phyloP scores from a whole-genome alignment of 257 asterid species.

The Rubia yunnanensis region DNA sequence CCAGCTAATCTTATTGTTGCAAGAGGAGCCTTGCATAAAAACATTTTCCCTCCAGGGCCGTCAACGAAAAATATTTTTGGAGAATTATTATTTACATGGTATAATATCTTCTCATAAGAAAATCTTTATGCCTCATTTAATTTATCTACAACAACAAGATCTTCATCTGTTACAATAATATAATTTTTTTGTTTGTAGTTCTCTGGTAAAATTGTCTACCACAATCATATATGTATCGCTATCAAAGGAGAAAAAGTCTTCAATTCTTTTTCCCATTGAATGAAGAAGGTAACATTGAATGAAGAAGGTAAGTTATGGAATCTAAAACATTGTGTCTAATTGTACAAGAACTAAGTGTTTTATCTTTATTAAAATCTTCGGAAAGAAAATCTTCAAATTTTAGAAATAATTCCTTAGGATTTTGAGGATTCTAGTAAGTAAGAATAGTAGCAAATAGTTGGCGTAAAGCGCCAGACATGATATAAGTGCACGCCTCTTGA shows the following conservation, averaged over 20 bases:
- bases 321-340: not conserved
- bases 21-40: not conserved
- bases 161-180: not conserved
- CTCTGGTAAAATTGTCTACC: not conserved
- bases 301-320: no score
- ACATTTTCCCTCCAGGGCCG: not conserved
- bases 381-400: no score
- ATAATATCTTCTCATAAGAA: not conserved
- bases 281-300: no score
- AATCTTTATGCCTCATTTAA: not conserved
- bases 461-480: no score
- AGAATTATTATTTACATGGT: no score
- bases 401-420: no score
- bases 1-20: not conserved
- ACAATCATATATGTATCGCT: not conserved
- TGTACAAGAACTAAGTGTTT: not conserved
- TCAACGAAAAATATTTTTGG: no score
- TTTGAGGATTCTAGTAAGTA: no score
- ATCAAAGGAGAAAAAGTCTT: no score
- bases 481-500: no score
- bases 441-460: no score
- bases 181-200: not conserved
- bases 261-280: no score
- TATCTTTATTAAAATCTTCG: not conserved
- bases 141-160: not conserved